Evolutionary conservation across 768 basidiomycete species (phyloP), one percentile per base, ranked within the genome.

Genomic region (Lactarius deliciosus): DNA sequence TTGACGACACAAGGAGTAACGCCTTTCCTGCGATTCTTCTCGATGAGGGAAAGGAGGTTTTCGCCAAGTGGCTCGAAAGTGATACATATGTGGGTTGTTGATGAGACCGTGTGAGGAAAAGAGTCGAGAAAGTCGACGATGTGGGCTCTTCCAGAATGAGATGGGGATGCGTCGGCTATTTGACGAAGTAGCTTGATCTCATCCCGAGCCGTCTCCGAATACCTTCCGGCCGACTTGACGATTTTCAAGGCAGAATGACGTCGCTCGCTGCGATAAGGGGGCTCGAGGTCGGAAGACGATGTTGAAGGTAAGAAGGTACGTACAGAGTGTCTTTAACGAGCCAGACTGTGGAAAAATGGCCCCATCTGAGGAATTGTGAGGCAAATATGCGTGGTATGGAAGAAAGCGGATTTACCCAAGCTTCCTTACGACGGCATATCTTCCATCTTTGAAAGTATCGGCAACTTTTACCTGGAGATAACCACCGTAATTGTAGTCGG

Each of bases 271-370:
- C 30, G 43, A 25, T 22, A 32, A 55, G 15, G 18, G 30, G 22
- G 18, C 28, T 40, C 30, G 60, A 57, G 57, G 60, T 40, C 28
- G 61, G 28, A 64, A 59, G 53, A 47, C 60, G 60, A 25, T 10
- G 13, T n/a, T 13, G 3, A 22, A 25, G n/a, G n/a, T 3, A 4
- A 11, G 11, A 72, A 50, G 57, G 64, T 55, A 83, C 91, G 74
- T 71, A 93, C 91, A 85, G 78, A 32, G 79, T 77, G 75, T 94
- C 92, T 73, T 88, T 88, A 22, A 91, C 90, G 40, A 94, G 87
- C 94, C 94, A 95, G 30, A 95, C 94, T 18, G 94, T 96, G 2
- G 92, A 94, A 76, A 96, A 96, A 79, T 96, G 94, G 45, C 94
- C 94, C 94, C 94, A 96, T 64, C 91, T 92, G 62, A 56, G 64